phyloP scores from a whole-genome alignment of 768 basidiomycete species.

The Collybiopsis confluens region DNA sequence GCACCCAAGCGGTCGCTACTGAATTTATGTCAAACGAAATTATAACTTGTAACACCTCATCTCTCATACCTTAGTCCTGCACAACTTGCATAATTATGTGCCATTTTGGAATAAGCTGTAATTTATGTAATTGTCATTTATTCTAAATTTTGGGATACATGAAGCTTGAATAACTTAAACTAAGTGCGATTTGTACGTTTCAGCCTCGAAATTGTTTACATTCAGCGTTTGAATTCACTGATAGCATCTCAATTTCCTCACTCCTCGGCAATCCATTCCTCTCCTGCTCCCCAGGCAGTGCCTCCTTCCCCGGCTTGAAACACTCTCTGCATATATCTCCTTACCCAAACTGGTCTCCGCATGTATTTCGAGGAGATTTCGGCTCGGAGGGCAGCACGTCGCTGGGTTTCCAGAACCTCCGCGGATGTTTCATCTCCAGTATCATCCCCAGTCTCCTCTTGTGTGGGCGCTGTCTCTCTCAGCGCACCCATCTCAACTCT shows the following conservation, averaged over 20 bases:
- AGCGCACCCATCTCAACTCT: slow-evolving; percentile 57
- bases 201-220: too few species aligned
- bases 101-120: too few species aligned
- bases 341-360: slow-evolving; percentile 58
- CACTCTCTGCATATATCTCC: slow-evolving; percentile 61
- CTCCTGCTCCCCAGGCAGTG: slow-evolving; percentile 29
- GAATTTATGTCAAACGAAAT: background rate
- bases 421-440: slow-evolving; percentile 7
- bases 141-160: too few species aligned
- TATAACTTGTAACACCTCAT: too few species aligned
- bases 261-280: background rate
- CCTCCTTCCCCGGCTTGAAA: slow-evolving; percentile 40
- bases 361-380: slow-evolving; percentile 45
- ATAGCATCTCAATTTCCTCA: too few species aligned
- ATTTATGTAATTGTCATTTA: too few species aligned
- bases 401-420: slow-evolving; percentile 14
- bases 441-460: slow-evolving; percentile 24
- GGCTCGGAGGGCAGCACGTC: slow-evolving; percentile 28
- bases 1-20: background rate
- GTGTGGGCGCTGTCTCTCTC: slow-evolving; percentile 14
- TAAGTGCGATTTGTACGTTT: too few species aligned
- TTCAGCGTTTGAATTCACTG: too few species aligned
- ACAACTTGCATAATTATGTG: too few species aligned
- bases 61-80: too few species aligned
- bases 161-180: too few species aligned